phyloP scores from a whole-genome alignment of 768 basidiomycete genomes.

The Russula sp. region DNA sequence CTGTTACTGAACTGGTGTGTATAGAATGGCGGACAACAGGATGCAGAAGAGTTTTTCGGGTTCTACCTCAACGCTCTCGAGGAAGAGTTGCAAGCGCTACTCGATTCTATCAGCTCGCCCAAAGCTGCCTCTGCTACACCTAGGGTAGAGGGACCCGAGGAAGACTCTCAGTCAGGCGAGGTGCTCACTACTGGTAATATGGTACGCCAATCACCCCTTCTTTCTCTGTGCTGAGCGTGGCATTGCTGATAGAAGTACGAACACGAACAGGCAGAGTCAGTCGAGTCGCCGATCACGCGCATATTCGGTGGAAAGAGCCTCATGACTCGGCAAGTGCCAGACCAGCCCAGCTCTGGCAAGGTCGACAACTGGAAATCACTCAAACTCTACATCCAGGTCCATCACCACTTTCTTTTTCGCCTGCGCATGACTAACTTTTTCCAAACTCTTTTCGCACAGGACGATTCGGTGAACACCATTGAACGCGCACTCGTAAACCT shows the following conservation, averaged over 20 bases:
- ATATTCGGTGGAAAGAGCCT: slow-evolving; percentile 93
- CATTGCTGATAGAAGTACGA: neutral
- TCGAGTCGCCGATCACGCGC: slow-evolving; percentile 80
- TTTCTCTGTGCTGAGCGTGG: neutral
- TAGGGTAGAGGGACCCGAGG: slow-evolving; percentile 39
- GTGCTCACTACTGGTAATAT: slow-evolving; percentile 85
- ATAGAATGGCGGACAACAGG: slow-evolving; percentile 90
- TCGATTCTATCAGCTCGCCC: slow-evolving; percentile 42
- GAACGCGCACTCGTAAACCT: slow-evolving; percentile 76
- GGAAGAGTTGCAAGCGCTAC: slow-evolving; percentile 74
- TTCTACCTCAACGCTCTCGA: slow-evolving; percentile 93
- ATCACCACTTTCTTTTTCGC: neutral
- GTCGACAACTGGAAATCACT: slow-evolving; percentile 90
- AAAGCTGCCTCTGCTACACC: slow-evolving; percentile 27
- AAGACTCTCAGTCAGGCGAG: slow-evolving; percentile 48
- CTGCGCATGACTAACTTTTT: neutral
- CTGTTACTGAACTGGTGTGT: neutral
- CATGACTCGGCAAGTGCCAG: slow-evolving; percentile 71
- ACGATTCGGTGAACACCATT: slow-evolving; percentile 66
- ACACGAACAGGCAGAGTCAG: slow-evolving; percentile 53
- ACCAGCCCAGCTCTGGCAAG: slow-evolving; percentile 77
- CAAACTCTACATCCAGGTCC: slow-evolving; percentile 81
- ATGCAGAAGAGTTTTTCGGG: slow-evolving; percentile 96
- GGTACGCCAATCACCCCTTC: slow-evolving; percentile 36
- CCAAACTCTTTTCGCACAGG: slow-evolving; percentile 32